Conservation (phyloP, 768 basidiomycete genomes). For the Suillus clintonianus region DNA sequence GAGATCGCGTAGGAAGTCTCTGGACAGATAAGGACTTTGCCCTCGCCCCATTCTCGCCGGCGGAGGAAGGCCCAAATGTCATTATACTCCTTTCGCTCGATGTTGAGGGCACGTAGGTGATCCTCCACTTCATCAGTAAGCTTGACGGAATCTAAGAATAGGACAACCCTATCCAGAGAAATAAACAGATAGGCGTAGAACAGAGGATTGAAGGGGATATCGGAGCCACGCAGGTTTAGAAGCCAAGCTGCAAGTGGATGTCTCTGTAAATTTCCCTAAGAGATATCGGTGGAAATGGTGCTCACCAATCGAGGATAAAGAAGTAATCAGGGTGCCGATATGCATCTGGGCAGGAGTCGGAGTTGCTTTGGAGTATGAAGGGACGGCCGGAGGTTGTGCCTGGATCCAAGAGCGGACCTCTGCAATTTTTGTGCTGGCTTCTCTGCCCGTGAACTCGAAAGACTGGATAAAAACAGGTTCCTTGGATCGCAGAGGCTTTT, state of each 20-base stretch:
- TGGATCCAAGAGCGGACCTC: conserved; percentile 72
- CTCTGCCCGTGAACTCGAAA: conserved; percentile 68
- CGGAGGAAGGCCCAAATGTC: conserved; percentile 81
- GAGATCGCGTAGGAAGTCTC: conserved; percentile 83
- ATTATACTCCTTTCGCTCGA: conserved; percentile 68
- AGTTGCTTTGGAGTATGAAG: conserved; percentile 62
- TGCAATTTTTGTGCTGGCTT: conserved; percentile 69
- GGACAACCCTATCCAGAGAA: conserved; percentile 54
- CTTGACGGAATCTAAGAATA: conserved; percentile 78
- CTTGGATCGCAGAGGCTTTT: conserved; percentile 69
- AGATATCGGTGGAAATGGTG: conserved; percentile 8
- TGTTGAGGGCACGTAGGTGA: conserved; percentile 59
- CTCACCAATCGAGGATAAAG: conserved; percentile 71
- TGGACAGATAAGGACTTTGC: conserved; percentile 74
- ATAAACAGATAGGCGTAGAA: conserved; percentile 89
- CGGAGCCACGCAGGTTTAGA: conserved; percentile 86
- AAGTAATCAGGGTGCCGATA: conserved; percentile 66
- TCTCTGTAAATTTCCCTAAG: background rate
- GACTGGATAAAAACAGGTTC: conserved; percentile 68
- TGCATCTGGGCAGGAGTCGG: conserved; percentile 65
- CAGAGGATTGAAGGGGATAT: conserved; percentile 90
- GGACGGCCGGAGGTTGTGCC: conserved; percentile 55
- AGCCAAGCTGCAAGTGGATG: conserved; percentile 61
- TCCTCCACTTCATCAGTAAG: conserved; percentile 55
- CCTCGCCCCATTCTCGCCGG: conserved; percentile 73